phyloP scores from a whole-genome alignment of 768 basidiomycete genomes.

The Trichaptum fuscoviolaceum region DNA sequence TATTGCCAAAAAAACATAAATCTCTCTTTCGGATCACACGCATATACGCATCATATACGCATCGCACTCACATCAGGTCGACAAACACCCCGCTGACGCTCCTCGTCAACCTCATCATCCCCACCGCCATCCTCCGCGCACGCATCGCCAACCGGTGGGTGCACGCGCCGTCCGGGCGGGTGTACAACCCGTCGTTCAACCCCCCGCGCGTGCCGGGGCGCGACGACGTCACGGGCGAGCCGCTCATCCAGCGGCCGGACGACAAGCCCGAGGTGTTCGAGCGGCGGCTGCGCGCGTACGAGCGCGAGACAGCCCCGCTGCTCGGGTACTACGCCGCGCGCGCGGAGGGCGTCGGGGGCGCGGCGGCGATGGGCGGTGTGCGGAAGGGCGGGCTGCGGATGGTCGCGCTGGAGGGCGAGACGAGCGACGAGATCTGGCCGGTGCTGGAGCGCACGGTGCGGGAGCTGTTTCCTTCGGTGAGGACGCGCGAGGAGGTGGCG shows the following conservation, averaged over 20 bases:
- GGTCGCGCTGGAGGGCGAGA: conserved; percentile 60
- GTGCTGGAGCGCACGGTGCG: conserved; percentile 60
- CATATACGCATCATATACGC: conserved; percentile 1
- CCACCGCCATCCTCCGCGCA: conserved; percentile 77
- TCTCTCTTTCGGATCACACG: neutral
- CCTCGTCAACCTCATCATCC: conserved; percentile 83
- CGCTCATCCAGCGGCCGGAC: conserved; percentile 81
- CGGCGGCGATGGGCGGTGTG: conserved; percentile 65
- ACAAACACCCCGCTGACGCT: conserved; percentile 66
- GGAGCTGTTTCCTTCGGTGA: conserved; percentile 52
- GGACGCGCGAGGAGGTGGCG: conserved; percentile 38
- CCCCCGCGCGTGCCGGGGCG: conserved; percentile 71
- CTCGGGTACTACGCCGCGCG: conserved; percentile 57
- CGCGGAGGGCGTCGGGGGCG: conserved; percentile 38
- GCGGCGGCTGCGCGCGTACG: conserved; percentile 71
- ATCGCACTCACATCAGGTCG: conserved; percentile 34
- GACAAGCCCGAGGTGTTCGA: conserved; percentile 83
- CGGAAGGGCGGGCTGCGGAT: conserved; percentile 59
- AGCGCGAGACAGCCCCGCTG: conserved; percentile 76
- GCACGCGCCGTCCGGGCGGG: conserved; percentile 80
- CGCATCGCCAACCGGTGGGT: conserved; percentile 91
- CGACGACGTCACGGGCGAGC: conserved; percentile 86
- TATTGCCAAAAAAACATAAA: neutral
- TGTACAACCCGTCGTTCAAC: conserved; percentile 89
- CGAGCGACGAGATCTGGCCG: conserved; percentile 91